Evolutionary conservation across 1,139 yeast species (phyloP).

Genomic region (Groenewaldozyma sp.): DNA sequence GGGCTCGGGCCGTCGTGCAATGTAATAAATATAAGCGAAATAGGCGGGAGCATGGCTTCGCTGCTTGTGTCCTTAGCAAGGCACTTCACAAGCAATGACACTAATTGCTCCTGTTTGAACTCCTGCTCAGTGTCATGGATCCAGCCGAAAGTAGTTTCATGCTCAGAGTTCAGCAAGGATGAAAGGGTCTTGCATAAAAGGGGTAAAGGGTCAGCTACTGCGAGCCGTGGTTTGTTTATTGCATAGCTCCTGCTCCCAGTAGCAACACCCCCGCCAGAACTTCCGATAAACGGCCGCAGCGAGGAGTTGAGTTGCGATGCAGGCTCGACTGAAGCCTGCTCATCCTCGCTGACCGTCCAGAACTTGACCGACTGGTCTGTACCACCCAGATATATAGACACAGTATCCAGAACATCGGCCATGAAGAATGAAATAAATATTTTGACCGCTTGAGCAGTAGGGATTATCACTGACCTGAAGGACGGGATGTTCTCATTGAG

Average conservation of each 20-base stretch:
- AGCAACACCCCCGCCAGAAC: too few relatives aligned
- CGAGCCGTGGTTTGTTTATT: neutral
- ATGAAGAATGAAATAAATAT: constrained; percentile 41
- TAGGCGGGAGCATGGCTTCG: neutral
- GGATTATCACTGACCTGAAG: constrained; percentile 14
- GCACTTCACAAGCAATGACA: too few relatives aligned
- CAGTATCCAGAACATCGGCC: constrained; percentile 46
- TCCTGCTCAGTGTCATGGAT: neutral
- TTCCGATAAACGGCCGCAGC: neutral
- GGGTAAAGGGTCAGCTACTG: neutral
- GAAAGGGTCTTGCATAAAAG: neutral
- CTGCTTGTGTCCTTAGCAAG: neutral
- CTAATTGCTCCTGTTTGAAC: neutral
- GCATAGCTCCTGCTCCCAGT: too few relatives aligned
- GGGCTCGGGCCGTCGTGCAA: neutral
- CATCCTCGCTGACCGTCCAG: neutral
- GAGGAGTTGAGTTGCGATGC: neutral
- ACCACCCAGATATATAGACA: neutral
- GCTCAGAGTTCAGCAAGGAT: constrained; percentile 1
- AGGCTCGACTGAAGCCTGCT: neutral
- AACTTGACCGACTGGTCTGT: neutral
- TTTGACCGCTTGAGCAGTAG: constrained; percentile 5
- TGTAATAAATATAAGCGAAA: constrained; percentile 3
- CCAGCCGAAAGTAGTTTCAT: neutral
- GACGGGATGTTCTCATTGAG: constrained; percentile 9